phyloP scores from a whole-genome alignment of 768 basidiomycete species.

The Lactarius quietus region DNA sequence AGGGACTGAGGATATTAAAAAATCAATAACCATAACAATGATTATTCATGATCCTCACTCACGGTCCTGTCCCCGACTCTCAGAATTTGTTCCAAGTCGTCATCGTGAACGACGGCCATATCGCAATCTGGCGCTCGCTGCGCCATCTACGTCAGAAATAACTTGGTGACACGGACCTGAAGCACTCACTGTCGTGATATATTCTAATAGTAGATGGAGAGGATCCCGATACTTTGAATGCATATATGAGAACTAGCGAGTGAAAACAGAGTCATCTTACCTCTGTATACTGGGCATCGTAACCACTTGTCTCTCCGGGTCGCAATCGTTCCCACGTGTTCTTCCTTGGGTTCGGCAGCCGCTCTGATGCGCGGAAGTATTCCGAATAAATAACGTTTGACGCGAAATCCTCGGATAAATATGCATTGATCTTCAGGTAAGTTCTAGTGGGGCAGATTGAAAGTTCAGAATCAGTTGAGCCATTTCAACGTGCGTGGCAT shows the following conservation, averaged over 20 bases:
- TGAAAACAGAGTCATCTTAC: neutral
- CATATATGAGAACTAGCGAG: neutral
- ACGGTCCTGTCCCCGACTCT: no score
- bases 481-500: neutral
- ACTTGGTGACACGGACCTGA: neutral
- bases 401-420: neutral
- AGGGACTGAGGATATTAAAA: no score
- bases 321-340: rapidly evolving
- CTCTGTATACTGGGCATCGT: neutral
- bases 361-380: neutral
- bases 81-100: no score
- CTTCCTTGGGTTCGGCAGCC: neutral
- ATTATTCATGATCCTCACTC: no score
- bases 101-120: neutral
- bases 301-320: neutral
- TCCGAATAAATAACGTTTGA: neutral
- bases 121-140: neutral
- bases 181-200: neutral
- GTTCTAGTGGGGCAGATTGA: neutral
- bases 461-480: neutral
- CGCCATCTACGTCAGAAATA: neutral
- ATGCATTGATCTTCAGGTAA: neutral
- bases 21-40: no score
- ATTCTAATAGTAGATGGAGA: neutral
- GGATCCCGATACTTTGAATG: neutral